phyloP scores from a whole-genome alignment of 1,139 yeast species.

The Diutina ranongensis region DNA sequence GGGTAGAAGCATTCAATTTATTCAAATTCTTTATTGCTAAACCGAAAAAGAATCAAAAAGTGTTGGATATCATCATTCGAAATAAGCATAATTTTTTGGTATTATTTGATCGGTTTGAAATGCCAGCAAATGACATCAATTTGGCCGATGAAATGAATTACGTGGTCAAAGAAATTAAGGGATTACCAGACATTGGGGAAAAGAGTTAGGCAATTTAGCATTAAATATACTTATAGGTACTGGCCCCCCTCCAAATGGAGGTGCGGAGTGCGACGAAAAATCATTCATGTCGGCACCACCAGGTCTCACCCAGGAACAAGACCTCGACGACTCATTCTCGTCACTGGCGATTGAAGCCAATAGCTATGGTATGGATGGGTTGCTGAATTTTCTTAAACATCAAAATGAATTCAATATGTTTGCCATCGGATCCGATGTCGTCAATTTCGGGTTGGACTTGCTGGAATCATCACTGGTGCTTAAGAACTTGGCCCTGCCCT shows the following conservation, averaged over 20 bases:
- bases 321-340: neutral
- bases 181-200: slow-evolving; percentile 33
- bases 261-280: neutral
- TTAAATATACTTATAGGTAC: too few species aligned
- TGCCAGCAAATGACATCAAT: slow-evolving; percentile 52
- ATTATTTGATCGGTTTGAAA: slow-evolving; percentile 58
- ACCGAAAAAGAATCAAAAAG: slow-evolving; percentile 75
- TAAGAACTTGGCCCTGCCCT: slow-evolving; percentile 77
- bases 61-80: slow-evolving; percentile 70
- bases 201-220: neutral
- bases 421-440: slow-evolving; percentile 78
- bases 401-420: slow-evolving; percentile 53
- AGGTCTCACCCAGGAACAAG: neutral
- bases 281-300: neutral
- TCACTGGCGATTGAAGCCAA: slow-evolving; percentile 25
- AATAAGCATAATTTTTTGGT: slow-evolving; percentile 67
- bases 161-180: slow-evolving; percentile 62
- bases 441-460: slow-evolving; percentile 62
- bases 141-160: slow-evolving; percentile 76
- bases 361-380: slow-evolving; percentile 66
- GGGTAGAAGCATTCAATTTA: slow-evolving; percentile 83
- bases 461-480: slow-evolving; percentile 39
- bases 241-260: too few species aligned
- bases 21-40: slow-evolving; percentile 92
- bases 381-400: slow-evolving; percentile 56